A percentile compares a stretch with the other conserved stretches of the same genome.
phyloP scores from a whole-genome alignment of 2,329 filamentous ascomycete species.

The Cephalotrichum gorgonifer region DNA sequence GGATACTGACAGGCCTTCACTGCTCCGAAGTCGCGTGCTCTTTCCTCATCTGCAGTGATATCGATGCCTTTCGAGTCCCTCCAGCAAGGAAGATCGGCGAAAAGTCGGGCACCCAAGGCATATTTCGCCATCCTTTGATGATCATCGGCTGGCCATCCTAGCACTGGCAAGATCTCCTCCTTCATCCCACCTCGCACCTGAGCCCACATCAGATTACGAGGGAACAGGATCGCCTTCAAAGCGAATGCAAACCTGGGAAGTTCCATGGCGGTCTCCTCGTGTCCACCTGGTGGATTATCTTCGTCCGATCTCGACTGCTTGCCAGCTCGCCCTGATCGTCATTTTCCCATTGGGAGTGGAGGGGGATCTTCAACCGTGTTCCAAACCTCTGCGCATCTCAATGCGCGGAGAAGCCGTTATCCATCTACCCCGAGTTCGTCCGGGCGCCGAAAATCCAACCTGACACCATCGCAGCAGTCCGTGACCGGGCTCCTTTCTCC shows the following conservation, averaged over 20 bases:
- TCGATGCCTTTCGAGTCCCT: too few relatives aligned
- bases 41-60: not conserved
- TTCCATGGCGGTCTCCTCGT: not conserved
- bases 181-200: not conserved
- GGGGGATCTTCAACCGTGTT: not conserved
- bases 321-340: not conserved
- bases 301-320: not conserved
- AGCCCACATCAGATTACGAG: not conserved
- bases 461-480: not conserved
- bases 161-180: not conserved
- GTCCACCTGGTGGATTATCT: not conserved
- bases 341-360: not conserved
- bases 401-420: not conserved
- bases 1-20: too few relatives aligned
- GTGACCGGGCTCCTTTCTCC: not conserved
- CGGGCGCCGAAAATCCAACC: not conserved
- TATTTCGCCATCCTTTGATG: not conserved
- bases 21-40: not conserved
- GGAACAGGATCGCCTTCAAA: conserved; percentile 1
- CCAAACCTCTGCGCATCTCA: not conserved
- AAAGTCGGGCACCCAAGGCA: not conserved
- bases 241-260: not conserved
- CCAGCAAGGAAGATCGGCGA: conserved; percentile 2
- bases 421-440: not conserved
- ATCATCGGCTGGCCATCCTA: conserved; percentile 2